Percentiles rank a stretch among this genome's conserved stretches.
These are phyloP conservation scores for Lobosporangium transversale DNA, from an alignment of 192 early-diverging fungal species.

Conservation along the genomic window DNA sequence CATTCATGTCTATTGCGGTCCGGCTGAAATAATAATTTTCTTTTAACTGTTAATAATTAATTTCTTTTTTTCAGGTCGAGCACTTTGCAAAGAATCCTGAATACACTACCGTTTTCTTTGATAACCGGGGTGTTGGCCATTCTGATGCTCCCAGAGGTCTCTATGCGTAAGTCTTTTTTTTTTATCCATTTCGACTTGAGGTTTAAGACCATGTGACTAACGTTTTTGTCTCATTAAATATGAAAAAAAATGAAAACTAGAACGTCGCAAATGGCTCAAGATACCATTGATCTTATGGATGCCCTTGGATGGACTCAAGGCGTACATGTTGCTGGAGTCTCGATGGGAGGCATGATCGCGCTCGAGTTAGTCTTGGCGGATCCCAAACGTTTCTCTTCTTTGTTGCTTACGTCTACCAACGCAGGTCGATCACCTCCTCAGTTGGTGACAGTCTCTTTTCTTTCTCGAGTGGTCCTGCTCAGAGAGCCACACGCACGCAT, in stretches of 20 bases:
- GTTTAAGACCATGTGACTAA: too few species aligned
- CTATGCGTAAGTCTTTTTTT: constrained; percentile 54
- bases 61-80: constrained; percentile 57
- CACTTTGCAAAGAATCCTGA: constrained; percentile 72
- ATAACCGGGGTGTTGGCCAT: constrained; percentile 85
- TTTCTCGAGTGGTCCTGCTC: constrained; percentile 32
- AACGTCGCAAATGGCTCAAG: constrained; percentile 82
- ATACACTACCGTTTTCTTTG: constrained; percentile 81
- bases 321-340: constrained; percentile 84
- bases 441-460: constrained; percentile 44
- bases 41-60: too few species aligned
- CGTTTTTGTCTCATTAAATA: too few species aligned
- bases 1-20: background rate
- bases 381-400: constrained; percentile 65
- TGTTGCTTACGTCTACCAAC: constrained; percentile 69
- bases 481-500: constrained; percentile 23
- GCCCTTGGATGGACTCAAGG: constrained; percentile 76
- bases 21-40: too few species aligned
- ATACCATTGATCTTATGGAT: constrained; percentile 73
- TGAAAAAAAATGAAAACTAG: too few species aligned
- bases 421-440: constrained; percentile 57
- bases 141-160: constrained; percentile 65
- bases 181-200: too few species aligned
- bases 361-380: constrained; percentile 72
- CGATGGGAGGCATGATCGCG: constrained; percentile 89